These are phyloP conservation scores for Xylaria sp. DNA, from an alignment of 2,329 filamentous ascomycete genomes.

Conservation along the genomic window DNA sequence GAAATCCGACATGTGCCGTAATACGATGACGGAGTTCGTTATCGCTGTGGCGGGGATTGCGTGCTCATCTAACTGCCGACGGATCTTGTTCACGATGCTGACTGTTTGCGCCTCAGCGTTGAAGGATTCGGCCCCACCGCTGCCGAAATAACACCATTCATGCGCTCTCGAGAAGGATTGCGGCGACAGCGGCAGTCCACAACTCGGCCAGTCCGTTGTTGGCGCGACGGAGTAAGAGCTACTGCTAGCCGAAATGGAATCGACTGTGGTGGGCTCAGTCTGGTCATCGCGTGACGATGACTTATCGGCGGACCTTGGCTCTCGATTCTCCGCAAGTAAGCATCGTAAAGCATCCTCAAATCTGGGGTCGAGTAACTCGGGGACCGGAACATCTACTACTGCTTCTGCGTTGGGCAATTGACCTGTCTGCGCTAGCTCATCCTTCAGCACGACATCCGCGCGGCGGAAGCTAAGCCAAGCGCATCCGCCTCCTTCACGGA, in stretches of 20 bases:
- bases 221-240: neutral
- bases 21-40: constrained; percentile 67
- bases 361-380: constrained; percentile 68
- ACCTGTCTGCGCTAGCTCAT: constrained; percentile 17
- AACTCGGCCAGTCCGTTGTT: constrained; percentile 15
- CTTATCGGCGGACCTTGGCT: constrained; percentile 9
- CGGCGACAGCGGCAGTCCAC: constrained; percentile 20
- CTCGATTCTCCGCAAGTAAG: constrained; percentile 31
- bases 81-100: constrained; percentile 55
- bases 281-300: constrained; percentile 13
- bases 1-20: constrained; percentile 84
- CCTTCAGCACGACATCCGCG: constrained; percentile 59
- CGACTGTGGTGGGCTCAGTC: neutral
- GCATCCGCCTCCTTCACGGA: constrained; percentile 76
- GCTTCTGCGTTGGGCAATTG: constrained; percentile 15
- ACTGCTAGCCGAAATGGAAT: neutral
- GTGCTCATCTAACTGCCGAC: constrained; percentile 45
- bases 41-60: constrained; percentile 50
- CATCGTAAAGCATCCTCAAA: constrained; percentile 55
- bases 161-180: constrained; percentile 24
- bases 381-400: constrained; percentile 56
- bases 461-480: constrained; percentile 70
- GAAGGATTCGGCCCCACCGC: constrained; percentile 25
- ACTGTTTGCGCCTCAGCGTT: constrained; percentile 55
- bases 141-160: constrained; percentile 49